A percentile compares a stretch with the other conserved stretches of the same genome.
These are phyloP conservation scores for Phaeosphaeriaceae sp. DNA, from an alignment of 2,329 filamentous ascomycete genomes.

Conservation along the genomic window DNA sequence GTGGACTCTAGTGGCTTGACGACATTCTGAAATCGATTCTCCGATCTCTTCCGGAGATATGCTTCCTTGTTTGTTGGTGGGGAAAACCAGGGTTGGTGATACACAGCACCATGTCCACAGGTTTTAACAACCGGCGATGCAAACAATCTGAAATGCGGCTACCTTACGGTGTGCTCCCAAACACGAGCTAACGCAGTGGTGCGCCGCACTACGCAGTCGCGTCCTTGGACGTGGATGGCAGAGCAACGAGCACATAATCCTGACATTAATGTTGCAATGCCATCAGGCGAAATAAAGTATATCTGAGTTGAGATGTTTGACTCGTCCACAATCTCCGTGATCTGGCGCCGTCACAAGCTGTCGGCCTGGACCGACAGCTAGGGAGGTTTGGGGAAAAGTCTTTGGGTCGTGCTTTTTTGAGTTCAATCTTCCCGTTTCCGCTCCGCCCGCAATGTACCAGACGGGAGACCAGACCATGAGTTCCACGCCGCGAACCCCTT, in stretches of 20 bases:
- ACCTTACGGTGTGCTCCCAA: background rate
- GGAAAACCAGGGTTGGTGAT: background rate
- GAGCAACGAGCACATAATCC: background rate
- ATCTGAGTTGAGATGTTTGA: background rate
- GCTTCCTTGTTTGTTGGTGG: background rate
- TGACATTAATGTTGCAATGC: background rate
- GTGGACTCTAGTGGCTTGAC: constrained; percentile 3
- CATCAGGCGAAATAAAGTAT: background rate
- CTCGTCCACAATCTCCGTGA: constrained; percentile 9
- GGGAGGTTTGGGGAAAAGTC: constrained; percentile 32
- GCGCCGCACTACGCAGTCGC: background rate
- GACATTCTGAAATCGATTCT: background rate
- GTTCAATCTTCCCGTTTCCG: constrained; percentile 35
- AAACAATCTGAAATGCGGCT: background rate
- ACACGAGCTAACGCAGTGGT: background rate
- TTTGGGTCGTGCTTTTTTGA: constrained; percentile 42
- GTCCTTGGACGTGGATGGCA: background rate
- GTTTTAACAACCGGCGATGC: background rate
- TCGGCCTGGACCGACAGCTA: constrained; percentile 35
- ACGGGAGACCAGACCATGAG: constrained; percentile 7
- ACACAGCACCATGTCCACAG: background rate
- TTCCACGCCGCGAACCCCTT: background rate
- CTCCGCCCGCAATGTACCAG: constrained; percentile 39
- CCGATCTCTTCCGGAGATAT: background rate
- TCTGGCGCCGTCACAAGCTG: constrained; percentile 15